Evolutionary conservation across 305 asterid genomes (phyloP).

Genomic region (Solanum hybrid): DNA sequence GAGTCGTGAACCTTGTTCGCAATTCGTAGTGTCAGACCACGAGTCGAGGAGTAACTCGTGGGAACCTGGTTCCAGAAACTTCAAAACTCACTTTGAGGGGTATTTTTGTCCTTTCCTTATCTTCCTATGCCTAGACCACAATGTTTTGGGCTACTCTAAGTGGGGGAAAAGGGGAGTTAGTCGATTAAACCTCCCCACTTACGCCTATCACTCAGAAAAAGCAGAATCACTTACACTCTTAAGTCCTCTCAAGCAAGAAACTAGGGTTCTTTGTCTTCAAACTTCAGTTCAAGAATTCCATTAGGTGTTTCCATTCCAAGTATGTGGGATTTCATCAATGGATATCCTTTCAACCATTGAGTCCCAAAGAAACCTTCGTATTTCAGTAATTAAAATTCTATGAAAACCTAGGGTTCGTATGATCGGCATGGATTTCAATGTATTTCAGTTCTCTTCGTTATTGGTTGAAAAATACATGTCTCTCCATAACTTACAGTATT

Average conservation of each 20-base stretch:
- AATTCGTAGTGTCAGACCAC: background rate
- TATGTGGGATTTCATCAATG: background rate
- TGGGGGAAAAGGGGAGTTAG: background rate
- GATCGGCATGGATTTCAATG: background rate
- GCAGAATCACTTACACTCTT: background rate
- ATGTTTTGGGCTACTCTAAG: background rate
- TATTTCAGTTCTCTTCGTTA: background rate
- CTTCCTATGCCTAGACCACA: background rate
- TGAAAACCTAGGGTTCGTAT: background rate
- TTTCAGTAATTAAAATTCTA: too few species aligned
- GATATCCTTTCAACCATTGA: background rate
- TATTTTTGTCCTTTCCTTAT: too few species aligned
- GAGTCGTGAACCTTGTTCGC: background rate
- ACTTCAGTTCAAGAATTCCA: background rate
- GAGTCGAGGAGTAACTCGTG: background rate
- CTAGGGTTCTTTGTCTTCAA: background rate
- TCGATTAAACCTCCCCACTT: background rate
- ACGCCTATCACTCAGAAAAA: background rate
- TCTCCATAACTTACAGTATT: background rate
- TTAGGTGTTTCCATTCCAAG: background rate
- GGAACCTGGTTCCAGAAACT: background rate
- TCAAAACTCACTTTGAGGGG: background rate
- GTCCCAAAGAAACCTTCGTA: background rate
- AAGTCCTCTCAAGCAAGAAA: background rate
- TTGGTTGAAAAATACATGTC: background rate